Evolutionary conservation across 345 rosid genomes (phyloP), one percentile per base, ranked within the genome.

Genomic region (Conringia planisiliqua): DNA sequence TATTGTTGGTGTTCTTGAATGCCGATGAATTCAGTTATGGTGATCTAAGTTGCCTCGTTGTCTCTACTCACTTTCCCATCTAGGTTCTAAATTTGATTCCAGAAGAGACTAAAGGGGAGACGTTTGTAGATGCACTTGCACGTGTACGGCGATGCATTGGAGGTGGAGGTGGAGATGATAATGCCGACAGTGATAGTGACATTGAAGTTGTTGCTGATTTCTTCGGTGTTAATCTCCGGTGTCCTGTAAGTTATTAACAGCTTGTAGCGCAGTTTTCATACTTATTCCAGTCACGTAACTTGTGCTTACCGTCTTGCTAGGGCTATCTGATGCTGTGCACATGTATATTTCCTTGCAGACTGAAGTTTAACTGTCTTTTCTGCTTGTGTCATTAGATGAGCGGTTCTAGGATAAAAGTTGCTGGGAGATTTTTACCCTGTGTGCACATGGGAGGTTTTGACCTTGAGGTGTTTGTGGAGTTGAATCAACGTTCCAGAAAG

Each of bases 401-500:
- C 75, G 99, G 97, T 65, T 90, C 91, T n/a, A 88, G 99, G 82
- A 92, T 95, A 84, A 95, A 90, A 77, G 86, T 90, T 60, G 98
- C 98, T 65, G 99, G 99, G 78, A 87, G 99, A 80, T 95, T 95
- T 76, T 88, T 83, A 84, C 88, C 98, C 47, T 95, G 99, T 82
- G 84, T 72, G 56, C 99, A 95, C 86, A 89, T 95, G 97, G 97
- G 96, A 22, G 88, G 99, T 77, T 95, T 95, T 75, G 98, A 95
- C 85, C 94, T 95, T 67, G 96, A 95, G 10, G 93, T 92, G 62
- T 95, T 92, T 82, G 97, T 95, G 72, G 96, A 95, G 82, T 68
- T 95, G 81, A 95, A 92, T 83, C 93, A 92, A 83, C 97, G 99
- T 35, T 89, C 98, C 78, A 86, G 98, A 83, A 95, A 95, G 98